Percentiles rank a stretch among this genome's conserved stretches.
Evolutionary conservation across 768 basidiomycete genomes (phyloP).

Genomic region (Auricularia sp.): DNA sequence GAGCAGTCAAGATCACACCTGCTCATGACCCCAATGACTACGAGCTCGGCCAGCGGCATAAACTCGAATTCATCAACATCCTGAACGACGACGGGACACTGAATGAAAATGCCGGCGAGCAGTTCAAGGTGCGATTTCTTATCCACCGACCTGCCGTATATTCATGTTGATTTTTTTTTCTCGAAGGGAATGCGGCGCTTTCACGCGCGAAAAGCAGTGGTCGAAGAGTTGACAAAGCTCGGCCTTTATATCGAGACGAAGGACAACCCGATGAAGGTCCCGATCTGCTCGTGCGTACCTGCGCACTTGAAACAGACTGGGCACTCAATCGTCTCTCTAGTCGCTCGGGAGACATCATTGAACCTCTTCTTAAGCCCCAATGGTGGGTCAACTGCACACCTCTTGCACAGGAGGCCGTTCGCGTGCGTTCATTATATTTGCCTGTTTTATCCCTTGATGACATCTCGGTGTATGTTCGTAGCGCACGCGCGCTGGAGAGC

Average conservation of each 20-base stretch:
- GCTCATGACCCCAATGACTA: constrained; percentile 98
- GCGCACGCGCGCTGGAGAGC: constrained; percentile 84
- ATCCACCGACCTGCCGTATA: not conserved
- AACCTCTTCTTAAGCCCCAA: constrained; percentile 90
- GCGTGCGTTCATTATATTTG: constrained; percentile 35
- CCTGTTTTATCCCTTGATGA: constrained; percentile 1
- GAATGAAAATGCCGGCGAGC: constrained; percentile 77
- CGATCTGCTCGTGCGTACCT: constrained; percentile 65
- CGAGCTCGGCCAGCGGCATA: constrained; percentile 81
- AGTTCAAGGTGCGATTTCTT: constrained; percentile 45
- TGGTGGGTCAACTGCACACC: constrained; percentile 98
- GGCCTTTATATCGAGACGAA: constrained; percentile 85
- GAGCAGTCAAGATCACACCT: constrained; percentile 97
- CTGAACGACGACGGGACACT: constrained; percentile 95
- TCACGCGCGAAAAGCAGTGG: constrained; percentile 77
- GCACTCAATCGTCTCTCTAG: constrained; percentile 26
- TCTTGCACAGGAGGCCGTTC: constrained; percentile 80
- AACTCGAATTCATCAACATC: constrained; percentile 86
- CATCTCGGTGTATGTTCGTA: constrained; percentile 18
- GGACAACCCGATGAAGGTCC: constrained; percentile 96
- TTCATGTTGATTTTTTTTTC: not conserved
- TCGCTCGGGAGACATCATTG: constrained; percentile 95
- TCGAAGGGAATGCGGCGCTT: constrained; percentile 91
- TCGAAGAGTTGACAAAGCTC: constrained; percentile 71
- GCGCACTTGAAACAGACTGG: not conserved